Percentiles rank a stretch among this genome's conserved stretches.
Conservation (phyloP, 2,329 filamentous ascomycete genomes). For the Leptosphaerulina australis region DNA sequence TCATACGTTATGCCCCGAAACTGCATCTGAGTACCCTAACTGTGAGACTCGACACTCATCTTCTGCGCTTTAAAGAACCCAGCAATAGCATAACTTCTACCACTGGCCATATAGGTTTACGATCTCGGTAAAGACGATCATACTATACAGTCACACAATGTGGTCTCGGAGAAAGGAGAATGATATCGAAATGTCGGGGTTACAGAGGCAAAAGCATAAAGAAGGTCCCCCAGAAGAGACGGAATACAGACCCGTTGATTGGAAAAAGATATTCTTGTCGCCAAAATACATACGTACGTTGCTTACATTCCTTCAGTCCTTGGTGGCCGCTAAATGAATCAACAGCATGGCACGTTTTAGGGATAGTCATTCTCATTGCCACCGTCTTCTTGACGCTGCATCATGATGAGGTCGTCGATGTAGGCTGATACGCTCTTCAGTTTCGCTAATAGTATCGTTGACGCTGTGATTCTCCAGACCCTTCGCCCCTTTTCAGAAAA, state of each 20-base stretch:
- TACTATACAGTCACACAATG: constrained; percentile 20
- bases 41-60: background rate
- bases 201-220: constrained; percentile 27
- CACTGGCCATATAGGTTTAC: no score
- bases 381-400: constrained; percentile 40
- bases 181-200: constrained; percentile 42
- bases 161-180: constrained; percentile 32
- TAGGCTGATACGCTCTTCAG: constrained; percentile 17
- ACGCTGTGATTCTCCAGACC: constrained; percentile 26
- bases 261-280: constrained; percentile 43
- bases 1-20: constrained; percentile 23
- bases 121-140: no score
- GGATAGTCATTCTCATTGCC: constrained; percentile 33
- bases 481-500: constrained; percentile 45
- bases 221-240: constrained; percentile 36
- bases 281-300: constrained; percentile 46
- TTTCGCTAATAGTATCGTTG: constrained; percentile 6
- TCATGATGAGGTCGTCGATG: constrained; percentile 42
- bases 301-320: background rate
- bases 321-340: constrained; percentile 15
- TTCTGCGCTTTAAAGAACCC: constrained; percentile 1
- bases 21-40: constrained; percentile 2
- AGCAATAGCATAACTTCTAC: background rate
- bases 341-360: constrained; percentile 43
- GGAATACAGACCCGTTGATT: constrained; percentile 42